Evolutionary conservation across 2,329 filamentous ascomycete genomes (phyloP), one percentile per base, ranked within the genome.

Genomic region (Fusarium ambrosium): DNA sequence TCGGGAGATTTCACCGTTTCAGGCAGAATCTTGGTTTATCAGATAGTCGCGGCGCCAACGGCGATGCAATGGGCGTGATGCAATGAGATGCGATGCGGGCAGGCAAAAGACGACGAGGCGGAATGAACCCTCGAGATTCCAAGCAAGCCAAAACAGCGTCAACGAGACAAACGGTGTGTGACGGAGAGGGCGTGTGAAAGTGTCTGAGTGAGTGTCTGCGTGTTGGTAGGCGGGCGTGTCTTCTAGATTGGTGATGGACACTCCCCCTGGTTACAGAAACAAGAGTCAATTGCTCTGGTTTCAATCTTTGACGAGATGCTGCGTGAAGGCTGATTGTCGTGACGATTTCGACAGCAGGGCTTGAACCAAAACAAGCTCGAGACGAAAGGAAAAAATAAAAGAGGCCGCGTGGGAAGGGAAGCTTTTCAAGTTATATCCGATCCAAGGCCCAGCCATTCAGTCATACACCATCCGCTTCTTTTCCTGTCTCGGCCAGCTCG

Each of bases 361-460:
- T 36, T 24, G 34, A 58, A 58, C 10, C 48, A 53, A 53, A 53
- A 41, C 32, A 59, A 58, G 43, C 20, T 41, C 34, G 29, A 56
- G 56, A 41, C 56, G 13, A 59, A 59, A 59, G 29, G 18, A 58
- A 58, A 22, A 36, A 36, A 20, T 9, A 29, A 29, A 32, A 58
- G 32, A 37, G 32, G 32, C 36, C 56, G 56, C 56, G 56, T 43
- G 60, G 56, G 36, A 64, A 53, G 63, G 68, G 71, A 74, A 74
- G 62, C 58, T 64, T 72, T 74, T 29, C 68, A 71, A 65, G 72
- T 72, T 75, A 64, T 74, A 74, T 74, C 60, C 39, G 37, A 74
- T 55, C 34, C 37, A 56, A 32, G 51, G 48, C 56, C 45, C 58
- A 69, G 62, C 68, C 71, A 73, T 74, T 73, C 55, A 32, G 63